Evolutionary conservation across 1,139 yeast genomes (phyloP).

Genomic region (Saccharomyces pastorianus): DNA sequence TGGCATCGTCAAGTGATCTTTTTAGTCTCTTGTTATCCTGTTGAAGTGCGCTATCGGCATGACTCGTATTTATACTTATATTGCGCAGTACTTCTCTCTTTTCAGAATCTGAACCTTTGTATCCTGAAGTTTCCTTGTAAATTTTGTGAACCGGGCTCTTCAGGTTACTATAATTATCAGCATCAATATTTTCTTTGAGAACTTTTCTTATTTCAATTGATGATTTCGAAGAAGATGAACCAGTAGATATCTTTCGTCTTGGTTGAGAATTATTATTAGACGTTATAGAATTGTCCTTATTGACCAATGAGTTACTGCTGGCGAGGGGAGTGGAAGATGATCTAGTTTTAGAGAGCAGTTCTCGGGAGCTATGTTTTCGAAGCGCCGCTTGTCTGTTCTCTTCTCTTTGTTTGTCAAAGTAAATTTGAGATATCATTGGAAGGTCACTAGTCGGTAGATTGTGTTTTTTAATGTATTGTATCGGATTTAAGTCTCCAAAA

Average conservation of each 20-base stretch:
- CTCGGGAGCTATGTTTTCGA: constrained; percentile 1
- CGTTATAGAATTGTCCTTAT: neutral
- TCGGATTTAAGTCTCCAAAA: constrained; percentile 35
- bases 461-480: constrained; percentile 33
- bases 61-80: constrained; percentile 23
- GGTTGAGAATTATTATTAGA: neutral
- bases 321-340: neutral
- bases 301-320: neutral
- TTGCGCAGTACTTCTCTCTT: constrained; percentile 26
- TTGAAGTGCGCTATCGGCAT: constrained; percentile 4
- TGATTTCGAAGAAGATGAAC: constrained; percentile 1
- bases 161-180: neutral
- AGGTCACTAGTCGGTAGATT: constrained; percentile 32
- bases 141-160: neutral
- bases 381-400: constrained; percentile 27
- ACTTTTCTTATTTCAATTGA: neutral
- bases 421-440: constrained; percentile 32
- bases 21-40: constrained; percentile 1
- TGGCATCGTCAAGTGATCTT: neutral
- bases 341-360: neutral
- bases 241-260: neutral
- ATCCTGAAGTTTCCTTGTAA: constrained; percentile 2
- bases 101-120: constrained; percentile 4
- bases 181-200: neutral
- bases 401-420: constrained; percentile 32